Evolutionary conservation across 768 basidiomycete genomes (phyloP), one percentile per base, ranked within the genome.

Genomic region (Boletus rex-veris): DNA sequence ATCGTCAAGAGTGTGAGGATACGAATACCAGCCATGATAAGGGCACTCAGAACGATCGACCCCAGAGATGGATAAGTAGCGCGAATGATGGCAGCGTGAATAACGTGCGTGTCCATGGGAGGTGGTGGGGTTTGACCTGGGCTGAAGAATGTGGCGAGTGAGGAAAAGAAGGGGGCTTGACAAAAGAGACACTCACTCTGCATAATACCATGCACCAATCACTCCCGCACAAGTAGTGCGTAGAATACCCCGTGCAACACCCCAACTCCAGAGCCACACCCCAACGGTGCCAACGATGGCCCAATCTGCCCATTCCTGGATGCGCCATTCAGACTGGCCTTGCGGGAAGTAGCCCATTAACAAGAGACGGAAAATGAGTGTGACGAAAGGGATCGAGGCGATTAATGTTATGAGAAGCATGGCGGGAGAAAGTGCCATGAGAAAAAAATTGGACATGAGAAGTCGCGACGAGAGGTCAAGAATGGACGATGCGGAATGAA

Each of bases 151-250:
- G 18, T n/a, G n/a, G 53, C 50, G 26, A 46, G 43, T 57, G 43
- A 57, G 57, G 11, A 37, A 21, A 45, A 48, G 7, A n/a, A 21
- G 2, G 15, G 52, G 39, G 26, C 14, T 45, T n/a, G 24, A 36
- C 11, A 26, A 45, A 5, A 45, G 28, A 7, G 9, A 26, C 11
- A 50, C 82, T 64, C 61, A 85, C 80, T 83, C 76, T 28, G 80
- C 68, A 71, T 92, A 96, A 67, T 96, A 97, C 94, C 94, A 98
- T 42, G 87, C 85, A 2, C 92, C 94, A 33, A 98, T 81, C 5
- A 94, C 90, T 30, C 86, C 87, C 0, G 92, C 86, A 52, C 85
- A 82, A 3, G 85, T 81, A 50, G 87, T 89, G 7, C 91, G 77
- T 41, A 93, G 71, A 2, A 91, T 66, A 2, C 93, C 93, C 38